Evolutionary conservation across 2,329 filamentous ascomycete genomes (phyloP).

Genomic region (Trichoderma sp.): DNA sequence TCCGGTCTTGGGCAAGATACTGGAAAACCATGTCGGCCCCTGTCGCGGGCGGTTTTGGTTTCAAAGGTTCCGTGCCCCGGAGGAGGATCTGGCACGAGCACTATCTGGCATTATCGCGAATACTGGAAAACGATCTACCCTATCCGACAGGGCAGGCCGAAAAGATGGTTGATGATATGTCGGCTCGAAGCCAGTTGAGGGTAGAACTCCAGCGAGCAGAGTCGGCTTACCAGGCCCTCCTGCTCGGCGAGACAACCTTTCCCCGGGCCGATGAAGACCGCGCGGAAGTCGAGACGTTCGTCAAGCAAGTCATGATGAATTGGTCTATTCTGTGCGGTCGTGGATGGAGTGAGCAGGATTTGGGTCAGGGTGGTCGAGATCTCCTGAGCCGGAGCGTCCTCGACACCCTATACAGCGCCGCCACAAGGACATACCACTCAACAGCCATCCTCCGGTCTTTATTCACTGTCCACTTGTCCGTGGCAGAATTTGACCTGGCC

Average conservation of each 20-base stretch:
- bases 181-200: conserved; percentile 65
- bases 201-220: conserved; percentile 81
- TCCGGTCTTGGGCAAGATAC: conserved; percentile 70
- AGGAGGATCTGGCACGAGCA: conserved; percentile 82
- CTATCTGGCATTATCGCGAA: conserved; percentile 75
- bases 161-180: conserved; percentile 51
- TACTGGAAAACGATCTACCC: conserved; percentile 67
- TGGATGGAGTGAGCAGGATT: conserved; percentile 76
- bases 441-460: conserved; percentile 83
- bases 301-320: conserved; percentile 77
- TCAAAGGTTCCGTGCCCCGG: conserved; percentile 61
- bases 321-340: conserved; percentile 82
- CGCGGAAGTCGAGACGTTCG: conserved; percentile 78
- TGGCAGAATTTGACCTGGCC: conserved; percentile 90
- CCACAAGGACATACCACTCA: conserved; percentile 93
- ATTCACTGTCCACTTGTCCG: conserved; percentile 81
- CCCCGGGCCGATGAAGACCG: conserved; percentile 81
- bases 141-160: conserved; percentile 56
- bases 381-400: conserved; percentile 75
- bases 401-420: conserved; percentile 85
- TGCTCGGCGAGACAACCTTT: conserved; percentile 79
- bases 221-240: conserved; percentile 72
- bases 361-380: conserved; percentile 79
- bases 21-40: conserved; percentile 59
- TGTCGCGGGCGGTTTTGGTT: conserved; percentile 58